Evolutionary conservation across 352 stramenopile genomes (phyloP), one percentile per base, ranked within the genome.

Genomic region (Phytopythium kandeliae): DNA sequence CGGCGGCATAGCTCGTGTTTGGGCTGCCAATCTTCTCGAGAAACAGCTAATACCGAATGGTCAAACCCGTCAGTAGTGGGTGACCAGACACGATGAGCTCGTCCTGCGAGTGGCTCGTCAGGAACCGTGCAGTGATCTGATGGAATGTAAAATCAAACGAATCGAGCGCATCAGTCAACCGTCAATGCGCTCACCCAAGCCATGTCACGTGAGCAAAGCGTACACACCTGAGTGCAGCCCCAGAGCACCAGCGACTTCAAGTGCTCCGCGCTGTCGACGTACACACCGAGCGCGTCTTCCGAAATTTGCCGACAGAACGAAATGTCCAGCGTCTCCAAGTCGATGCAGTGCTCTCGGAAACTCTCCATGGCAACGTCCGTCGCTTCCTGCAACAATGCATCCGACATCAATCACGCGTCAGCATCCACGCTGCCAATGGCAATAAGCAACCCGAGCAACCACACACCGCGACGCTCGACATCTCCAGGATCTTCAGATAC

Each of bases 221-320:
- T 35, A 65, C 57, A 28, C 60, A 85, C 74, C 65, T 88, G 82
- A 2, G 82, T 92, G 53, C 82, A 92, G 3, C 82, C 82, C 74
- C 75, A 90, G 2, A 92, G 60, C 42, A 82, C 68, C 2, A 92
- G 41, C 0, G 60, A 74, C 38, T 42, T 57, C 15, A 92, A 55
- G 1, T 66, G 71, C 10, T 80, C 63, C 11, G 64, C 62, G 4
- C 59, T 45, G 51, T 89, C 78, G 0, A 63, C 74, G 41, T 88
- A 84, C 33, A 78, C 57, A 1, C 82, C 82, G 6, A 92, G 55
- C 9, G 69, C 75, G 34, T 90, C 76, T 49, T 92, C 82, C 0
- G 69, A 67, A 13, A 92, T 71, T 19, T 77, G 77, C 15, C 82
- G 68, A 31, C 79, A 90, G 43, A 92, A 92, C 5, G 82, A 92